Evolutionary conservation across 176 grass and related monocot species (phyloP).

Genomic region (Carex parvula): DNA sequence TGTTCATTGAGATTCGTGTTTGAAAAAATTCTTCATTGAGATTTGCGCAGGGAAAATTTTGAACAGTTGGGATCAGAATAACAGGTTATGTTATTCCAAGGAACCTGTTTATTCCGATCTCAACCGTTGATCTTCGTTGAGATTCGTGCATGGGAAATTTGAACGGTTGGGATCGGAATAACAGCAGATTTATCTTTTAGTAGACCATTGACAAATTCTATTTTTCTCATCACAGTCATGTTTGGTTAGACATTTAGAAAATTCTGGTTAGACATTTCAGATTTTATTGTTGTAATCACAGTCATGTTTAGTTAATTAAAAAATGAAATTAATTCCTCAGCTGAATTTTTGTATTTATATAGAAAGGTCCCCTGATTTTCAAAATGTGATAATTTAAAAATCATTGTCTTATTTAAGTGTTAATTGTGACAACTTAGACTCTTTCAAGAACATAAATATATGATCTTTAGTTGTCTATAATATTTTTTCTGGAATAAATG

Average conservation of each 20-base stretch:
- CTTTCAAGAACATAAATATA: not conserved
- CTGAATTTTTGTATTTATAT: not conserved
- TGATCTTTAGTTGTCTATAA: not conserved
- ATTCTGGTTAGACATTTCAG: not conserved
- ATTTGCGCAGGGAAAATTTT: too few relatives aligned
- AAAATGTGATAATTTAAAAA: not conserved
- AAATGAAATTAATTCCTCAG: not conserved
- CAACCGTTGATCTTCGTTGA: too few relatives aligned
- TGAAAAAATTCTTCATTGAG: too few relatives aligned
- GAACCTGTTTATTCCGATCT: too few relatives aligned
- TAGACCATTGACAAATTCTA: not conserved
- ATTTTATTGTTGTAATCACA: not conserved
- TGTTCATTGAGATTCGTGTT: too few relatives aligned
- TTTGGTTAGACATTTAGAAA: not conserved
- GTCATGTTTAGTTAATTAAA: not conserved
- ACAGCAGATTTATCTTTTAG: too few relatives aligned
- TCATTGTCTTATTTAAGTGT: not conserved
- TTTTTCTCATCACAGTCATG: not conserved
- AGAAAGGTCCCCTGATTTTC: not conserved
- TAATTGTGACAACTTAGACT: not conserved
- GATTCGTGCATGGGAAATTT: too few relatives aligned
- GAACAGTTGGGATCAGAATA: too few relatives aligned
- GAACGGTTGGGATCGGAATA: too few relatives aligned
- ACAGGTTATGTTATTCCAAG: too few relatives aligned
- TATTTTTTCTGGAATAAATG: not conserved